phyloP scores from a whole-genome alignment of 768 basidiomycete species.

The Hypholoma sublateritium region DNA sequence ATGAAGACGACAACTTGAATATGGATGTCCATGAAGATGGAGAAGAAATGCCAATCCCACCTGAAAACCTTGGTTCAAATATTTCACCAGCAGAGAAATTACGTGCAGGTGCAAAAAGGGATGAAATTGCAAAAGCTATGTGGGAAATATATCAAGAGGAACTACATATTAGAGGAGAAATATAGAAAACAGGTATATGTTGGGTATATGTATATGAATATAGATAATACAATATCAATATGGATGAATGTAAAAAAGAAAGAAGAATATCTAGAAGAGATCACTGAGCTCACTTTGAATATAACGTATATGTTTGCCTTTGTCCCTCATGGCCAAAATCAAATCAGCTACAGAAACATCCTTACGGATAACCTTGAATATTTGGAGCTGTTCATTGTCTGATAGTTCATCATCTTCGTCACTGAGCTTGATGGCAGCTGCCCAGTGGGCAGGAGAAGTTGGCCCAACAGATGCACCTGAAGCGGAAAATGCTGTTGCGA shows the following conservation, averaged over 20 bases:
- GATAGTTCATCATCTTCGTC: constrained; percentile 21
- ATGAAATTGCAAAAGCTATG: constrained; percentile 18
- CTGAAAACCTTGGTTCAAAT: constrained; percentile 9
- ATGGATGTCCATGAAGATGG: too few relatives aligned
- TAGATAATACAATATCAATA: too few relatives aligned
- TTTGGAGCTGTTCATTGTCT: constrained; percentile 15
- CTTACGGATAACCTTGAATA: constrained; percentile 14
- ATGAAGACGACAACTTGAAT: background rate
- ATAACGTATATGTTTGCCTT: constrained; percentile 11
- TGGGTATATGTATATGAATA: too few relatives aligned
- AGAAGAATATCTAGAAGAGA: background rate
- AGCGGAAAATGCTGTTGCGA: constrained; percentile 11
- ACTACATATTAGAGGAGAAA: background rate
- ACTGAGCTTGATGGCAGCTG: constrained; percentile 13
- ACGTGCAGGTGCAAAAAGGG: constrained; percentile 8
- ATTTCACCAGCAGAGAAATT: constrained; percentile 7
- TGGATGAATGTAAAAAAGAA: background rate
- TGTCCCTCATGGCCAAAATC: constrained; percentile 17
- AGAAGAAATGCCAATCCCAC: background rate
- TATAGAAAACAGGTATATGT: too few relatives aligned
- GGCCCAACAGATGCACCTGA: constrained; percentile 1
- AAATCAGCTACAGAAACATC: constrained; percentile 16
- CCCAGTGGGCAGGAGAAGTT: constrained; percentile 7
- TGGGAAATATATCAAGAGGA: constrained; percentile 10
- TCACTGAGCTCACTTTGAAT: constrained; percentile 9